Base-by-base conservation (phyloP, 352 stramenopile species). In the Hyaloperonospora arabidopsidis region DNA sequence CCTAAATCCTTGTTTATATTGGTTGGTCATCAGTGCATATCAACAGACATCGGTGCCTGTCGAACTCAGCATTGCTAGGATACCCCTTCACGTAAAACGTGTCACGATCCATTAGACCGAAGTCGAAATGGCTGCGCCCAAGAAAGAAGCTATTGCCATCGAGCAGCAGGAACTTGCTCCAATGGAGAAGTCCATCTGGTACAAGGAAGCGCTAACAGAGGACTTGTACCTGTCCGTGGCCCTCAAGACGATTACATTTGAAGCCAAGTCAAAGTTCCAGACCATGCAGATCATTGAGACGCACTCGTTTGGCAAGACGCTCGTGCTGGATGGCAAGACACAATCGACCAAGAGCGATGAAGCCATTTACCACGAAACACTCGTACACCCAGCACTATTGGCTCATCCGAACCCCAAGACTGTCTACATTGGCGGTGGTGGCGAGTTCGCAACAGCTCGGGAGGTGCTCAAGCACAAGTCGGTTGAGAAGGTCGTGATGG, bases 281-380 rank as follows among this genome's bases (percentile, higher is more conserved):
- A 79, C 84, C 43, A 88, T 97, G 57, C 83, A 97, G 75, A 88
- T 98, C 58, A 92, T 98, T 40, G 81, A 97, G 64, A 97, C 91
- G 14, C 76, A 75, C 48, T 76, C 79, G 57, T 98, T 97, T 65
- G 92, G 93, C 44, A 96, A 94, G 64, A 98, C 87, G 44, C 76
- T 98, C 19, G 88, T 98, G 45, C 95, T 97, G 13, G 93, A 98
- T 65, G 91, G 93, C 52, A 96, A 97, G 74, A 97, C 93, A 22
- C 92, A 98, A 70, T 97, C 83, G 52, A 71, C 92, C 38, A 77
- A 95, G 62, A 80, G 77, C 51, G 94, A 98, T 67, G 95, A 98
- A 69, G 84, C 86, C 64, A 87, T 97, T 45, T 98, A 98, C 68
- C 93, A 98, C 70, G 93, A 98, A 72, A 79, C 69, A 52, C 75